Base-by-base conservation (phyloP, 1,284 basidiomycete species). In the Somion occarium region DNA sequence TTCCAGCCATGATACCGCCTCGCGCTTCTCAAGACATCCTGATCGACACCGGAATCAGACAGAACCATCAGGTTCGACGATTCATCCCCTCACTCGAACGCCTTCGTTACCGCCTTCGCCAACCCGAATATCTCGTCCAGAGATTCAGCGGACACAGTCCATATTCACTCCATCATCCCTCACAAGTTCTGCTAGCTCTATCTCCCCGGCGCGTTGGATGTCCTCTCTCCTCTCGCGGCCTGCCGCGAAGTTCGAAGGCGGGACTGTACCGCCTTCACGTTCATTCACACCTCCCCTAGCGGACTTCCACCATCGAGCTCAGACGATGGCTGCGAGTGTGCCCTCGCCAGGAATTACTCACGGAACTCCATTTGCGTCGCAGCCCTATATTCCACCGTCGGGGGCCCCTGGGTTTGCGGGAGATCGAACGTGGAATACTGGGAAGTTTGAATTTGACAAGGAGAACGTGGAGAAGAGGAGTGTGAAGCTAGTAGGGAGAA, bases 371-470 rank as follows among this genome's bases (percentile, higher is more conserved):
- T 88, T 88, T 57, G 74, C 76, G 0, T 65, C 80, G 12, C 74
- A 80, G 26, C 57, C 70, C 3, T 90, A 82, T 58, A 66, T 79
- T 0, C 77, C 89, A 0, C 83, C 88, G 0, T 74, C 73, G 0
- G 91, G 91, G 3, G 91, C 92, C 0, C 91, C 91, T 0, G 91
- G 88, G 0, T 93, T 88, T 61, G 69, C 65, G 15, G 85, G 85
- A 9, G 68, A 71, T 52, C 50, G 62, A 23, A 41, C 57, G 38
- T 72, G 69, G 70, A 59, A 71, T 56, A 68, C 64, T 54, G 63
- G 64, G 12, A 62, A 63, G 11, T 69, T 72, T 53, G 68, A 67
- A 48, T 69, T 63, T 52, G 64, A 69, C 51, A 58, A 61, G 49
- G 49, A 59, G 19, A 59, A 56, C 24, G 54, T 59, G 9, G 73